phyloP scores from a whole-genome alignment of 2,329 filamentous ascomycete species.

The Clarireedia paspali region DNA sequence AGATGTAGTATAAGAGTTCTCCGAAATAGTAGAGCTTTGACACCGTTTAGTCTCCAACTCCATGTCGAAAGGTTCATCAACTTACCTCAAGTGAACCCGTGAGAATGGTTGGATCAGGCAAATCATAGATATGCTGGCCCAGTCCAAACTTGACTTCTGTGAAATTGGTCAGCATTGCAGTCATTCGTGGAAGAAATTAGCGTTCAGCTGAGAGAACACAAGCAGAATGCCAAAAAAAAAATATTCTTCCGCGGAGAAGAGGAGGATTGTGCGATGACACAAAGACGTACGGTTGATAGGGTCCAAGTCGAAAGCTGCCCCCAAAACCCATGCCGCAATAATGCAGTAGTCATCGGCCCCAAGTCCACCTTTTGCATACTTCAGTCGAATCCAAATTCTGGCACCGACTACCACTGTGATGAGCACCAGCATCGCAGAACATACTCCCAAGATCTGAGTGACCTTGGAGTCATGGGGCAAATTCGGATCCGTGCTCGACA shows the following conservation, averaged over 20 bases:
- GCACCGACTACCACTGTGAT: background rate
- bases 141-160: conserved; percentile 3
- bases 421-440: conserved; percentile 4
- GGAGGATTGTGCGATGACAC: background rate
- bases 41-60: background rate
- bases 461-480: conserved; percentile 4
- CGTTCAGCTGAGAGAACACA: background rate
- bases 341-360: conserved; percentile 5
- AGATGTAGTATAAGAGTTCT: background rate
- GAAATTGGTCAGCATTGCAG: background rate
- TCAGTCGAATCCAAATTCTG: background rate
- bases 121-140: conserved; percentile 3
- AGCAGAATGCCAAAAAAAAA: background rate
- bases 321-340: conserved; percentile 3
- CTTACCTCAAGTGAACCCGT: conserved; percentile 4
- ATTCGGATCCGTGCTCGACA: background rate
- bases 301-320: conserved; percentile 1
- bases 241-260: background rate
- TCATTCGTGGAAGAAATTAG: background rate
- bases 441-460: conserved; percentile 2
- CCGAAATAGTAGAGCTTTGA: conserved; percentile 3
- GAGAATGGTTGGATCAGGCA: background rate
- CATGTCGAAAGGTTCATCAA: background rate
- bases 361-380: conserved; percentile 3
- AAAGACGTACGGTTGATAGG: conserved; percentile 2